A percentile compares a stretch with the other conserved stretches of the same genome.
phyloP scores from a whole-genome alignment of 2,329 filamentous ascomycete species.

The Neofusicoccum sp. region DNA sequence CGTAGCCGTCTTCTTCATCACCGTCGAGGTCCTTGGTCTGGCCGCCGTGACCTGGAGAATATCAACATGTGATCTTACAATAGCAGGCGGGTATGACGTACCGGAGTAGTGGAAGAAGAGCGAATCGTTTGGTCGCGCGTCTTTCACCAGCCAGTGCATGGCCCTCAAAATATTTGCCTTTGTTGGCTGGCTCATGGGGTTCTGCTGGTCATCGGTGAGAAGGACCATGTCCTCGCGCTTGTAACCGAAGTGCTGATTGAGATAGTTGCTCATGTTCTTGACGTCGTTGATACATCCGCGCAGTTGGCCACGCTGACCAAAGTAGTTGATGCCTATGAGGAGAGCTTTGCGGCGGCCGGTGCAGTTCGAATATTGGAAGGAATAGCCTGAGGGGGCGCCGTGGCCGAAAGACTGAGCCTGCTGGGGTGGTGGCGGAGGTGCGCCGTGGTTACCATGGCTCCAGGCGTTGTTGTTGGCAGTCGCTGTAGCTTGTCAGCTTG shows the following conservation, averaged over 20 bases:
- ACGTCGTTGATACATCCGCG: slow-evolving; percentile 97
- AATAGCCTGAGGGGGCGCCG: slow-evolving; percentile 78
- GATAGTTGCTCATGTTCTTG: slow-evolving; percentile 91
- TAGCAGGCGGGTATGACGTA: slow-evolving; percentile 44
- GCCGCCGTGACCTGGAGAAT: slow-evolving; percentile 70
- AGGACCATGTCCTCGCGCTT: slow-evolving; percentile 96
- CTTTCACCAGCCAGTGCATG: slow-evolving; percentile 98
- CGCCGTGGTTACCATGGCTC: slow-evolving; percentile 40
- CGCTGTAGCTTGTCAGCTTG: slow-evolving; percentile 43
- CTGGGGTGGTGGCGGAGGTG: slow-evolving; percentile 67
- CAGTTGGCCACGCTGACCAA: slow-evolving; percentile 86
- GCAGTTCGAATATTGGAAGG: slow-evolving; percentile 89
- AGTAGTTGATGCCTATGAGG: slow-evolving; percentile 96
- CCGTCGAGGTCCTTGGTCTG: slow-evolving; percentile 78
- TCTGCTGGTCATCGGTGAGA: slow-evolving; percentile 94
- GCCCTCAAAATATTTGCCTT: slow-evolving; percentile 93
- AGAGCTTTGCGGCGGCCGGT: slow-evolving; percentile 87
- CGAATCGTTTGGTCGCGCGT: slow-evolving; percentile 88
- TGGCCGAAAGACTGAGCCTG: slow-evolving; percentile 58
- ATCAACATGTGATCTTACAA: neutral
- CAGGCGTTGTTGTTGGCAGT: slow-evolving; percentile 51
- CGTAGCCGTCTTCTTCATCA: slow-evolving; percentile 79
- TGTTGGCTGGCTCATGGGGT: slow-evolving; percentile 94
- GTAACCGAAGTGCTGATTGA: slow-evolving; percentile 88
- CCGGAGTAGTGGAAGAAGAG: slow-evolving; percentile 98